phyloP scores from a whole-genome alignment of 352 stramenopile genomes.

The Thalassiosira oceanica region DNA sequence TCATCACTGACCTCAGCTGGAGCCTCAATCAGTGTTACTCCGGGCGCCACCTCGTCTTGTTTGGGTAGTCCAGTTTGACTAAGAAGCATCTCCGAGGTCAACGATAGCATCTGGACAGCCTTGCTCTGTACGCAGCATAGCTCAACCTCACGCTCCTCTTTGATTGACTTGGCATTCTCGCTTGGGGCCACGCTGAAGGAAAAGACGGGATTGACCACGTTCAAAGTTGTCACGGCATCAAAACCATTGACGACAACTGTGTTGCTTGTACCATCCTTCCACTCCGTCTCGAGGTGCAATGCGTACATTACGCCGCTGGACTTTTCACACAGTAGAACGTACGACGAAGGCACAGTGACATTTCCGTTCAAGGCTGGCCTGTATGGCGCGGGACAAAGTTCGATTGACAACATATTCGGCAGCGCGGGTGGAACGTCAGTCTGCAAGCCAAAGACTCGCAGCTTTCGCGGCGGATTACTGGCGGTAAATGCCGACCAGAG shows the following conservation, averaged over 20 bases:
- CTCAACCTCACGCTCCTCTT: too few relatives aligned
- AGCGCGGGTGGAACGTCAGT: constrained; percentile 19
- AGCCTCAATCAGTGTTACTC: constrained; percentile 30
- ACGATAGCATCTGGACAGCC: constrained; percentile 64
- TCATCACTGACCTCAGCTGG: constrained; percentile 18
- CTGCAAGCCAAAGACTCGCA: constrained; percentile 51
- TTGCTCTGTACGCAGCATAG: constrained; percentile 74
- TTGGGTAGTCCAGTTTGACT: neutral
- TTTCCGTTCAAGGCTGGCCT: constrained; percentile 14
- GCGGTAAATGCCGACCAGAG: too few relatives aligned
- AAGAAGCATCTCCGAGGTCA: constrained; percentile 62
- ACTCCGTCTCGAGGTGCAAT: constrained; percentile 57
- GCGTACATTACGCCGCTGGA: constrained; percentile 47
- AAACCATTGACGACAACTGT: constrained; percentile 42
- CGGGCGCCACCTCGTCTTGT: constrained; percentile 13
- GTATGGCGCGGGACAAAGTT: constrained; percentile 36
- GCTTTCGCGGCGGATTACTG: too few relatives aligned
- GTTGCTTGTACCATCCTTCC: constrained; percentile 19
- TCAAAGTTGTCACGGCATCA: constrained; percentile 72
- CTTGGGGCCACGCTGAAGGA: too few relatives aligned
- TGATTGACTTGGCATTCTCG: too few relatives aligned
- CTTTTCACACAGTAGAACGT: constrained; percentile 62
- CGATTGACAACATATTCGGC: constrained; percentile 19
- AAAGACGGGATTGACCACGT: constrained; percentile 59
- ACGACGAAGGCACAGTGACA: constrained; percentile 50